Evolutionary conservation across 768 basidiomycete species (phyloP), one percentile per base, ranked within the genome.

Genomic region (Pulveroboletus sp.): DNA sequence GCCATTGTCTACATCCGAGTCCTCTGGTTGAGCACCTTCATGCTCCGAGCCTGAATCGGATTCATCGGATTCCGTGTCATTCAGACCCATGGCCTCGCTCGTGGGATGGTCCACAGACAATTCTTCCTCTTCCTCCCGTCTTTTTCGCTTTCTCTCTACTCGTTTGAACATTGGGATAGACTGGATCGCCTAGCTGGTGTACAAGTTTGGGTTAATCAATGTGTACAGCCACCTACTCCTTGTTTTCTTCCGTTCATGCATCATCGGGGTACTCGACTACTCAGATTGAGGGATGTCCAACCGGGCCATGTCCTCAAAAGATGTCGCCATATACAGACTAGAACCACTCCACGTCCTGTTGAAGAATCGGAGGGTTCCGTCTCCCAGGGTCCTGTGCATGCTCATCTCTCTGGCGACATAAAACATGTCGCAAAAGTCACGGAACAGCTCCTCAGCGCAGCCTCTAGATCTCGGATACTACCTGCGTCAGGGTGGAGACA

Each of bases 51-150:
- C 72, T 8, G 81, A 80, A 11, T 76, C 75, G 59, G 76, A 64
- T 68, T 87, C 86, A 41, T 86, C 84, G 28, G 85, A 85, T 65
- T 89, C 85, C 1, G 85, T 86, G 56, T 89, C 83, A 37, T 87
- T 74, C 54, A 89, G 62, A 24, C 85, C 87, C 11, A 88, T 68
- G 32, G 81, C 61, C 42, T 79, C 80, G 60, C 76, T 85, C 71
- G 74, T 71, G n/a, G 82, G 83, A 31, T 76, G 78, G 50, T 86
- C 80, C 6, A 86, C 57, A 0, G 80, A 83, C 32, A 85, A 74
- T 44, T 80, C 77, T 63, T 84, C 82, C 53, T 85, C 85, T 55
- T 82, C 73, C 58, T 83, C 74, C 51, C 73, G 76, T 58, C 76
- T 82, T 58, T 74, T 74, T 24, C 75, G 76, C 40, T 82, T 77